Evolutionary conservation across 768 basidiomycete species (phyloP).

Genomic region (Amanita fuliginea): DNA sequence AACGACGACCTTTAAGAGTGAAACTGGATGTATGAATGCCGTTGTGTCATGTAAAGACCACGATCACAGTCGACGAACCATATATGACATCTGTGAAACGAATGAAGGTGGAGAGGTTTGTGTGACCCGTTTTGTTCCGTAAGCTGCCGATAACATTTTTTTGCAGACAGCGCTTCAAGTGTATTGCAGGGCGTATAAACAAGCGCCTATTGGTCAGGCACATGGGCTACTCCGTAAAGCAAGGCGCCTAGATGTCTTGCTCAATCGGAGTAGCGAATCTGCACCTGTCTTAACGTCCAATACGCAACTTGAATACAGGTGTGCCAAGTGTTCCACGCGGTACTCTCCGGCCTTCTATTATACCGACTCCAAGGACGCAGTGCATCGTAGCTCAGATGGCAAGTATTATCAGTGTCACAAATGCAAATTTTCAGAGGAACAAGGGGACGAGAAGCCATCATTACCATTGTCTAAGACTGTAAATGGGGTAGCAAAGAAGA

Average conservation of each 20-base stretch:
- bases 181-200: constrained; percentile 80
- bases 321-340: constrained; percentile 51
- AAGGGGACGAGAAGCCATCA: neutral
- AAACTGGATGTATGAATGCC: constrained; percentile 69
- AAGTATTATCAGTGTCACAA: constrained; percentile 32
- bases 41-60: constrained; percentile 75
- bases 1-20: constrained; percentile 65
- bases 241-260: constrained; percentile 65
- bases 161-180: constrained; percentile 80
- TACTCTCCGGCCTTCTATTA: constrained; percentile 73
- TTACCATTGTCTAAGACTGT: constrained; percentile 4
- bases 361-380: constrained; percentile 21
- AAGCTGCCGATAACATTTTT: neutral
- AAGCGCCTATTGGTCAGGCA: constrained; percentile 55
- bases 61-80: constrained; percentile 46
- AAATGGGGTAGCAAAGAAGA: constrained; percentile 9
- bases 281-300: constrained; percentile 11
- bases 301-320: constrained; percentile 30
- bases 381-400: constrained; percentile 8
- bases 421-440: constrained; percentile 29
- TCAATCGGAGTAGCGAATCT: constrained; percentile 22
- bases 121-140: neutral
- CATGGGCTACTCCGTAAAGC: constrained; percentile 88
- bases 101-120: constrained; percentile 73
- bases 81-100: constrained; percentile 78